Conservation (phyloP, 202 grass and related monocot species). For the Sporobolus alterniflorus region DNA sequence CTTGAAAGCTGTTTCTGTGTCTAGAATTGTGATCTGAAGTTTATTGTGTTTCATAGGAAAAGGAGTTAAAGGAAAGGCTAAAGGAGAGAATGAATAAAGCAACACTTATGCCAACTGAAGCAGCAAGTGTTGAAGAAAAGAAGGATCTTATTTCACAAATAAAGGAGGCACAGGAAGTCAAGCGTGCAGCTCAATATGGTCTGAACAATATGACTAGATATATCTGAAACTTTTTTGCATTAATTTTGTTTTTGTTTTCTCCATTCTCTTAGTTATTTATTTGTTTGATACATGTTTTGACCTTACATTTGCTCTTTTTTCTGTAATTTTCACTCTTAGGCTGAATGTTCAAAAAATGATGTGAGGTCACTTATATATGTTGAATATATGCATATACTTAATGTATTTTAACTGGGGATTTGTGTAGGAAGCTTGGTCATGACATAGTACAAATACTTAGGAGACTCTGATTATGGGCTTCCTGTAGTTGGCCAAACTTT, state of each 20-base stretch:
- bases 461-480: too few species aligned
- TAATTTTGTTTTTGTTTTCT: conserved; percentile 16
- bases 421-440: neutral
- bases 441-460: neutral
- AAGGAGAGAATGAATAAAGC: conserved; percentile 54
- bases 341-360: conserved; percentile 22
- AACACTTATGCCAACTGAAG: conserved; percentile 44
- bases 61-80: conserved; percentile 75
- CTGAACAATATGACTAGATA: conserved; percentile 23
- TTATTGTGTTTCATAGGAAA: conserved; percentile 55
- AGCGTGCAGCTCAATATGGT: conserved; percentile 61
- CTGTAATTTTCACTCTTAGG: neutral
- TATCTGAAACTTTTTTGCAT: neutral
- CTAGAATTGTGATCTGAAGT: conserved; percentile 14
- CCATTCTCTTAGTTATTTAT: conserved; percentile 29
- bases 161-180: conserved; percentile 56
- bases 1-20: conserved; percentile 1
- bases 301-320: conserved; percentile 16
- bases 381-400: neutral
- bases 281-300: conserved; percentile 19
- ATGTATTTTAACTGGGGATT: neutral
- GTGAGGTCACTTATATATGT: conserved; percentile 7
- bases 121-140: conserved; percentile 53
- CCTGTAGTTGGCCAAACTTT: neutral
- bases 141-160: conserved; percentile 70